Conservation (phyloP, 345 rosid species). For the Salix exigua region DNA sequence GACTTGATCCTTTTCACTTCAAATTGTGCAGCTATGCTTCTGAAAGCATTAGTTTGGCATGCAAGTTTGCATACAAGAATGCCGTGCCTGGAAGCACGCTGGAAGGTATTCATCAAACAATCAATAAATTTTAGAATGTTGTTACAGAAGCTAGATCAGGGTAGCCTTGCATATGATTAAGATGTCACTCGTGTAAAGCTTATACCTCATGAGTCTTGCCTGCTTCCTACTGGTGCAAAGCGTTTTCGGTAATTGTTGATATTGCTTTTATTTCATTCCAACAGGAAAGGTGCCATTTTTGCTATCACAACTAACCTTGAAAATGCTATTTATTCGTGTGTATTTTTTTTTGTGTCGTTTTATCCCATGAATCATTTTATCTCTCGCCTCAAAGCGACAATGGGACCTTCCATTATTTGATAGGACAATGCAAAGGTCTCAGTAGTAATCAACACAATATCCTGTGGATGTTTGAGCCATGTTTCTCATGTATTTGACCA, state of each 20-base stretch:
- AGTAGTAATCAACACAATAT: neutral
- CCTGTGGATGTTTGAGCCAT: neutral
- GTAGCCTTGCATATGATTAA: neutral
- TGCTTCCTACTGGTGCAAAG: no score
- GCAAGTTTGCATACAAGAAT: slow-evolving; percentile 74
- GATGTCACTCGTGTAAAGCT: no score
- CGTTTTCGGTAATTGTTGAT: no score
- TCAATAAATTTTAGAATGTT: neutral
- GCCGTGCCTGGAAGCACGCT: slow-evolving; percentile 87
- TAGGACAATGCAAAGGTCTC: slow-evolving; percentile 1
- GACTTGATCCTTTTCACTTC: slow-evolving; percentile 5
- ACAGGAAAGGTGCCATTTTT: no score
- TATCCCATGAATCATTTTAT: neutral
- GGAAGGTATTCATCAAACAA: slow-evolving; percentile 44
- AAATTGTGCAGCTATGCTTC: slow-evolving; percentile 64
- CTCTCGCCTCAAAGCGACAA: neutral
- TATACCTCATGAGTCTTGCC: no score
- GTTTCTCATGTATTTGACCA: neutral
- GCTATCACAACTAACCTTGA: no score
- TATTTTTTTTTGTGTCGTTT: neutral
- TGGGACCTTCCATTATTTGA: neutral
- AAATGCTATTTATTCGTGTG: no score
- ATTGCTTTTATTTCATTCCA: no score
- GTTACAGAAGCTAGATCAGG: neutral
- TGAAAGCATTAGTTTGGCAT: slow-evolving; percentile 78